These are phyloP conservation scores for Trametes pubescens DNA, from an alignment of 1,284 basidiomycete species.

Conservation along the genomic window DNA sequence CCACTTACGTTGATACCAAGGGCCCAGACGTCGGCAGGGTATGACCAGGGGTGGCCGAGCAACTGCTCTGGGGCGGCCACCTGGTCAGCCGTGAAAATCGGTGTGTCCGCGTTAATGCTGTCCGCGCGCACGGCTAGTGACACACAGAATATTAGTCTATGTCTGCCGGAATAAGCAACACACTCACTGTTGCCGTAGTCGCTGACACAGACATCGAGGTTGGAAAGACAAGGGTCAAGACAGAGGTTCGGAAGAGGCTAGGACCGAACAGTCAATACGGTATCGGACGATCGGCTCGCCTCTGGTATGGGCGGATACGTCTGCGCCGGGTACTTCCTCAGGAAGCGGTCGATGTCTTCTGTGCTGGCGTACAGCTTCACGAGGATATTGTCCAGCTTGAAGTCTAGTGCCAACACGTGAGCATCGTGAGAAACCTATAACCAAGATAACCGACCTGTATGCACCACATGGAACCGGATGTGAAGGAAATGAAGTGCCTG, in stretches of 20 bases:
- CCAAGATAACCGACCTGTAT: background rate
- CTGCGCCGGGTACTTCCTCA: background rate
- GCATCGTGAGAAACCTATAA: background rate
- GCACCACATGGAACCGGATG: background rate
- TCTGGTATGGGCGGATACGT: background rate
- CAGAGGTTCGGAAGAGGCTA: background rate
- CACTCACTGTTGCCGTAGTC: conserved; percentile 1
- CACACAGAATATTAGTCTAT: background rate
- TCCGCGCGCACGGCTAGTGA: background rate
- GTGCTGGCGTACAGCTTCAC: background rate
- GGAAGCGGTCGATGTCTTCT: background rate
- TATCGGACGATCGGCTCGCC: background rate
- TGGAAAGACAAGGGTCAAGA: background rate
- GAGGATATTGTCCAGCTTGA: background rate
- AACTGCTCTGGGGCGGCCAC: background rate
- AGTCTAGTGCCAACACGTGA: background rate
- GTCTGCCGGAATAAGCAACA: background rate
- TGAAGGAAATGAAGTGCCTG: background rate
- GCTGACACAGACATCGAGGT: background rate
- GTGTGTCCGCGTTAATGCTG: background rate
- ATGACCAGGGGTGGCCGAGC: conserved; percentile 2
- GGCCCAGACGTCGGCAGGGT: background rate
- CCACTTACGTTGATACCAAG: background rate
- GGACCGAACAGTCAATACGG: background rate
- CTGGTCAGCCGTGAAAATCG: no score